Evolutionary conservation across 768 basidiomycete genomes (phyloP).

Genomic region (Sistotremastrum niveocremeum): DNA sequence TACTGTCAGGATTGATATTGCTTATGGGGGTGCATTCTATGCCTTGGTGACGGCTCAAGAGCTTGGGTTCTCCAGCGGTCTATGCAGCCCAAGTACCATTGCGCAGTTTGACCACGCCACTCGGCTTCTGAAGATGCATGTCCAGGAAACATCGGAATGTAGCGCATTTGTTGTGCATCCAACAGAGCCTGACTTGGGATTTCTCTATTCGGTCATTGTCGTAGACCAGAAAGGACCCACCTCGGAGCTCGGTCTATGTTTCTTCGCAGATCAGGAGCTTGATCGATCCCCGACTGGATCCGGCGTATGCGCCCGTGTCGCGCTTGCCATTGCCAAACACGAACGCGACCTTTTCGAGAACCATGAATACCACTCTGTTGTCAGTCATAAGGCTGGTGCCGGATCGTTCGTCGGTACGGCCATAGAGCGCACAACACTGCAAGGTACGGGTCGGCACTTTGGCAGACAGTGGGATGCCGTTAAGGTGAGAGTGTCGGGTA

Average conservation of each 20-base stretch:
- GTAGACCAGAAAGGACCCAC: constrained; percentile 11
- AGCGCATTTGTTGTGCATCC: constrained; percentile 13
- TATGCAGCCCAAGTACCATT: constrained; percentile 1
- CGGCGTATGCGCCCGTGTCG: constrained; percentile 25
- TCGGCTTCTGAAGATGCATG: constrained; percentile 17
- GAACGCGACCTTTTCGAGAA: constrained; percentile 15
- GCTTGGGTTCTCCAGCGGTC: constrained; percentile 21
- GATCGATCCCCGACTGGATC: constrained; percentile 28
- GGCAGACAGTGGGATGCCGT: not conserved
- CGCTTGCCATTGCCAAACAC: constrained; percentile 21
- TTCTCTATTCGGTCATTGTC: constrained; percentile 26
- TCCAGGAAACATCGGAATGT: constrained; percentile 1
- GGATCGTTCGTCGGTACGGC: constrained; percentile 2
- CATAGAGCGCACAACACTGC: not conserved
- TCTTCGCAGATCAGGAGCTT: constrained; percentile 26
- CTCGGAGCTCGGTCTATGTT: constrained; percentile 12
- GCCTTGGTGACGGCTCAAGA: constrained; percentile 21
- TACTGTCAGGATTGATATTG: constrained; percentile 19
- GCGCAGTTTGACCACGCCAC: constrained; percentile 19
- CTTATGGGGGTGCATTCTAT: constrained; percentile 29
- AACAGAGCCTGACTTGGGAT: constrained; percentile 19
- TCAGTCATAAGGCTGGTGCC: constrained; percentile 11
- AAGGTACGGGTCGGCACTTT: not conserved
- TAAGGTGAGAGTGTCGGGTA: constrained; percentile 1
- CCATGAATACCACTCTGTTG: constrained; percentile 21